phyloP scores from a whole-genome alignment of 495 filamentous ascomycete species.

The Thermochaetoides thermophila region DNA sequence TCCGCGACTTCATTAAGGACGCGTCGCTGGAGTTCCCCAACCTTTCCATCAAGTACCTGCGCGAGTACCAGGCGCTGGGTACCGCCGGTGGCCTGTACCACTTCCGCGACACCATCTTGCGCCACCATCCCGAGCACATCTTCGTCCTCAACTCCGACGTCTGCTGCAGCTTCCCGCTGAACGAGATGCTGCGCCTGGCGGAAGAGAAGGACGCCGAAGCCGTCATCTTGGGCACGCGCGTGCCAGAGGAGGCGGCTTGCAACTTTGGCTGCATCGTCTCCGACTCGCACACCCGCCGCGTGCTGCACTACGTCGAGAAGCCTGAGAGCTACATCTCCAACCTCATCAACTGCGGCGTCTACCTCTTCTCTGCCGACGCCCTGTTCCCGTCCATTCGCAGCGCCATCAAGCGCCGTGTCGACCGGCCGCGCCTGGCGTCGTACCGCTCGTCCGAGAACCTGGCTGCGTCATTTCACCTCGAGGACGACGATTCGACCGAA shows the following conservation, averaged over 20 bases:
- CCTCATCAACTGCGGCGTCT: conserved; percentile 98
- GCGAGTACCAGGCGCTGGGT: conserved; percentile 92
- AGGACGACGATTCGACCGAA: conserved; percentile 58
- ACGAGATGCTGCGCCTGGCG: conserved; percentile 86
- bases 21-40: conserved; percentile 70
- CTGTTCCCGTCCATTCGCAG: conserved; percentile 93
- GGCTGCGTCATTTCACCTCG: conserved; percentile 60
- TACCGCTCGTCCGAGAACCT: conserved; percentile 94
- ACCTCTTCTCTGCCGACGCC: conserved; percentile 86
- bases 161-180: conserved; percentile 96
- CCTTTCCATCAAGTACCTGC: conserved; percentile 85
- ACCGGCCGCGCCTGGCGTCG: conserved; percentile 80
- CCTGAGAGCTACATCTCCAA: conserved; percentile 97
- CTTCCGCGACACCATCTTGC: conserved; percentile 97
- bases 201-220: conserved; percentile 95
- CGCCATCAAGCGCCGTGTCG: conserved; percentile 90
- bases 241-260: conserved; percentile 78
- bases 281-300: conserved; percentile 85
- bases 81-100: conserved; percentile 97
- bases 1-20: conserved; percentile 96
- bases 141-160: conserved; percentile 98
- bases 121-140: conserved; percentile 84
- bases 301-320: conserved; percentile 99
- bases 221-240: conserved; percentile 87
- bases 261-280: conserved; percentile 99